phyloP scores from a whole-genome alignment of 192 early-diverging fungal genomes.

The Coemansia sp. region DNA sequence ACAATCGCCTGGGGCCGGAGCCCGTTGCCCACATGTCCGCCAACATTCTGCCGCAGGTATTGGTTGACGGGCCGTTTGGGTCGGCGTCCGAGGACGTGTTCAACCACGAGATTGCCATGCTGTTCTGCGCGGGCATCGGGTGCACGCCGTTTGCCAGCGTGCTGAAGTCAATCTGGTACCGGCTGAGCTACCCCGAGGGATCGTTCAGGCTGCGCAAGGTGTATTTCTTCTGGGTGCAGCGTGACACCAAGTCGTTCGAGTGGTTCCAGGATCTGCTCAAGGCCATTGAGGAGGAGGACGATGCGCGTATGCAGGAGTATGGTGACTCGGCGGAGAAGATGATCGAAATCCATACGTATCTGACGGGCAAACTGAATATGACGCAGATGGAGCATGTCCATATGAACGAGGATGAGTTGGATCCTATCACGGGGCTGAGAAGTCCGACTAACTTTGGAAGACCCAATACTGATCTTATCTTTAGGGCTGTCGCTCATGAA shows the following conservation, averaged over 20 bases:
- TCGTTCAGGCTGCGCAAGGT: slow-evolving; percentile 71
- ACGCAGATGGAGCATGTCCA: slow-evolving; percentile 60
- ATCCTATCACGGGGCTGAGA: slow-evolving; percentile 72
- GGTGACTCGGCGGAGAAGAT: slow-evolving; percentile 53
- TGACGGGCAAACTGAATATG: slow-evolving; percentile 65
- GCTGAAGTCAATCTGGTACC: slow-evolving; percentile 79
- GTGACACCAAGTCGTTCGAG: slow-evolving; percentile 82
- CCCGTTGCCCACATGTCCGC: slow-evolving; percentile 35
- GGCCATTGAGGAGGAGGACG: slow-evolving; percentile 79
- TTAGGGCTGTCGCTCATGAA: slow-evolving; percentile 60
- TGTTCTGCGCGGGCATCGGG: slow-evolving; percentile 83
- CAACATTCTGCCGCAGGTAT: slow-evolving; percentile 63
- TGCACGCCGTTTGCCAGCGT: slow-evolving; percentile 84
- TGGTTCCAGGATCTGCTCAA: slow-evolving; percentile 85
- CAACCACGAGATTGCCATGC: slow-evolving; percentile 72
- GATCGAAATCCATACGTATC: slow-evolving; percentile 78
- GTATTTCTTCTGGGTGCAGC: slow-evolving; percentile 85
- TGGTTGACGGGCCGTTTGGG: slow-evolving; percentile 80
- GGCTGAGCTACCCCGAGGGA: slow-evolving; percentile 58
- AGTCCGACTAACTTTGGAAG: slow-evolving; percentile 78
- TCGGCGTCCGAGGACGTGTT: slow-evolving; percentile 81
- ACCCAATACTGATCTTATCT: slow-evolving; percentile 76
- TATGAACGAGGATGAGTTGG: slow-evolving; percentile 60
- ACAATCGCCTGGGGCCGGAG: slow-evolving; percentile 17
- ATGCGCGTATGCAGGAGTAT: slow-evolving; percentile 35